Base-by-base conservation (phyloP, 108 stramenopile genomes). In the Nitzschia sp. region DNA sequence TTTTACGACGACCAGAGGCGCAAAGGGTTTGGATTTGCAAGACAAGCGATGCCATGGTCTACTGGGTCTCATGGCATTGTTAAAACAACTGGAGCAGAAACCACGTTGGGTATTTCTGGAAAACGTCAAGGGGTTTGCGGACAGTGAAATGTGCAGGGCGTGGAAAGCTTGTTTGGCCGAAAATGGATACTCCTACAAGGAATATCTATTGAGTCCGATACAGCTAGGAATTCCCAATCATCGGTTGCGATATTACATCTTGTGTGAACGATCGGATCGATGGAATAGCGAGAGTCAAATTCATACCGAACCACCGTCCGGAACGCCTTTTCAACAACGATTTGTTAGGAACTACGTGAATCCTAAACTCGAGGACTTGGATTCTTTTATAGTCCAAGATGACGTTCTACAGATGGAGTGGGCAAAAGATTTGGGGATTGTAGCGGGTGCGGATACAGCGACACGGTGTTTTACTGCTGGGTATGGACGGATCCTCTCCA, bases 391-490 rank as follows among this genome's bases (percentile, higher is more conserved):
- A 11, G 56, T 83, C 1, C 23, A 64, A 13, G 64, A 70, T 19
- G 13, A 18, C 0, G 63, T 71, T 13, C 42, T 83, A 28, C 29
- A 29, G 34, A 54, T 79, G 70, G 38, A 54, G 25, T 83, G 78
- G 78, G 74, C 77, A 18, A 42, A 64, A 28, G 47, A 72, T 2
- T 59, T 83, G 60, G 68, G 71, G 3, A 27, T 80, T 21, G 83
- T 80, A 1, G 17, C 64, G 8, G n/a, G 19, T n/a, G 24, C 1
- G 1, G 76, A 80, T 62, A 61, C 64, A 1, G 63, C 64, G 8
- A 80, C 83, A 21, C 74, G 78, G 32, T 84, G 83, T 36, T 84
- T 84, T 55, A 84, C 83, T 18, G 79, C 83, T 28, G 71, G 64
- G 13, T 84, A 84, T 57, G 72, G 79, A 0, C 59, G 83, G 8